Conservation (phyloP, 148 eudicot species). For the Rhododendron ovatum region DNA sequence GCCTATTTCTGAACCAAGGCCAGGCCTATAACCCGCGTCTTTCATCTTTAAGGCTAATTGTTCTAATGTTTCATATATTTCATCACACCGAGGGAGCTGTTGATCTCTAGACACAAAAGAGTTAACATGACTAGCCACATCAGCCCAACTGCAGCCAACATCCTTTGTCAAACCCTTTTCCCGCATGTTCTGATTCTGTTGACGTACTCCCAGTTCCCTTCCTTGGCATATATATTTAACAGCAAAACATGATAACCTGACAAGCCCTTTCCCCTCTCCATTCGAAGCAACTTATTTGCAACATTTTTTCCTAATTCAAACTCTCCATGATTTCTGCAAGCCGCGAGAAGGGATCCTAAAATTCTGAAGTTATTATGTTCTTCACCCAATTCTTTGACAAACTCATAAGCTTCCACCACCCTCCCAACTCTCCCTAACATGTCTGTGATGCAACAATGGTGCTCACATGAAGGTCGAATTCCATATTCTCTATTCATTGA, state of each 20-base stretch:
- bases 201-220: constrained; percentile 74
- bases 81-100: constrained; percentile 41
- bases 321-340: constrained; percentile 66
- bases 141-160: constrained; percentile 80
- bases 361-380: constrained; percentile 50
- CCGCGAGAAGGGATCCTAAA: constrained; percentile 82
- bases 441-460: constrained; percentile 74
- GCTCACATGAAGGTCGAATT: constrained; percentile 33
- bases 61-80: constrained; percentile 45
- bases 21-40: constrained; percentile 22
- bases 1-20: neutral
- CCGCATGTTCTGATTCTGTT: constrained; percentile 61
- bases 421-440: constrained; percentile 30
- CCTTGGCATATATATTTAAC: constrained; percentile 74
- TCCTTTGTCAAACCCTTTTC: constrained; percentile 68
- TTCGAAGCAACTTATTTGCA: constrained; percentile 52
- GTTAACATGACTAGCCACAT: constrained; percentile 18
- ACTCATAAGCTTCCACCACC: constrained; percentile 11
- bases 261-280: constrained; percentile 35
- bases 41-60: constrained; percentile 45
- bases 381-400: constrained; percentile 58
- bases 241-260: constrained; percentile 71
- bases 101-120: constrained; percentile 60
- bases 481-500: constrained; percentile 63
- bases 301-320: constrained; percentile 60